Base-by-base conservation (phyloP, 306 rosid species). In the Quillaja saponaria region DNA sequence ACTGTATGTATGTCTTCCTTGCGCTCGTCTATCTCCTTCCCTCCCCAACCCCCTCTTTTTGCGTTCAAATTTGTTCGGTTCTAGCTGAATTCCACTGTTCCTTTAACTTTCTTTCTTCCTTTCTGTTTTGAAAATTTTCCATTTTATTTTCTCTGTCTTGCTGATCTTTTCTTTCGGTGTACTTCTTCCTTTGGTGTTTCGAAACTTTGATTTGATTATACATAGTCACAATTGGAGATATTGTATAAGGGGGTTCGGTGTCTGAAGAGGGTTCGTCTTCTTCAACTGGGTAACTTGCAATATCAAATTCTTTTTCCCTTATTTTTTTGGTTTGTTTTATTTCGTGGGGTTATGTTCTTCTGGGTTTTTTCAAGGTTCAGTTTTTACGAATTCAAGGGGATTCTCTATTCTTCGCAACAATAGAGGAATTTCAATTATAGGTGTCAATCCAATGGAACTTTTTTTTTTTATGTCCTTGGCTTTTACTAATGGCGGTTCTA, bases 311-410 rank as follows among this genome's bases (percentile, higher is more conserved):
- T 40, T 14, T 8, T 59, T 5, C 7, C 6, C 9, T 14, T 35
- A 11, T 63, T n/a, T 3, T 42, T 1, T 25, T 63, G 34, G 33
- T 12, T 28, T 37, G 4, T 13, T 0, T 35, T 19, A 15, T n/a
- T 46, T 46, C 34, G n/a, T 28, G 39, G 38, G 38, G 9, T 35
- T 37, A 13, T 42, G 49, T 6, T 48, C 20, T 11, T 74, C n/a
- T 50, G 49, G 40, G 17, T 15, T 61, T 39, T 39, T 71, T 47
- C 50, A 41, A 58, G 48, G 11, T 71, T 50, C 50, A 6, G 40
- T 34, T 44, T 21, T 20, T 8, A n/a, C 49, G 5, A 45, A 1
- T 38, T 25, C 13, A 39, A 42, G 37, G 3, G 45, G 38, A 34
- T 33, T 16, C 10, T 66, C 39, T 28, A 46, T 62, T 63, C 28